Evolutionary conservation across 2,329 filamentous ascomycete species (phyloP).

Genomic region (Coniochaeta sp.): DNA sequence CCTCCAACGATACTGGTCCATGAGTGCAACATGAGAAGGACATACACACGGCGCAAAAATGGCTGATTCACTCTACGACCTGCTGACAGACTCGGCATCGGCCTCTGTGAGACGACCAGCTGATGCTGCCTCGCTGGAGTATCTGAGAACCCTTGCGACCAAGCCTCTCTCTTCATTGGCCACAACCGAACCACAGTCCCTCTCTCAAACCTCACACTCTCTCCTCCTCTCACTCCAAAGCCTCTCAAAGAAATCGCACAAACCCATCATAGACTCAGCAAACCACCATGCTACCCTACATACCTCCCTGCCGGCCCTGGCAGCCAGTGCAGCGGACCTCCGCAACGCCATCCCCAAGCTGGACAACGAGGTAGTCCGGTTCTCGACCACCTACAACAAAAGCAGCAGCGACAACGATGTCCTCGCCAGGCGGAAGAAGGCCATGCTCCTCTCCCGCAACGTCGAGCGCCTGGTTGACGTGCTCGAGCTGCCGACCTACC

Average conservation of each 20-base stretch:
- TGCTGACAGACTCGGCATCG: constrained; percentile 37
- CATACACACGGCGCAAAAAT: constrained; percentile 27
- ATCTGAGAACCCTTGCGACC: constrained; percentile 70
- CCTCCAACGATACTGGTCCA: background rate
- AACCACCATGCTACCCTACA: constrained; percentile 67
- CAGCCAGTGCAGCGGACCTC: constrained; percentile 57
- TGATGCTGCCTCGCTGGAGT: constrained; percentile 54
- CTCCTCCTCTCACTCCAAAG: constrained; percentile 76
- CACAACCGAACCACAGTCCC: constrained; percentile 66
- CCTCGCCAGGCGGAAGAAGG: constrained; percentile 67
- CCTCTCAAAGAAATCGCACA: constrained; percentile 84
- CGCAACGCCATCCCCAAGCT: constrained; percentile 68
- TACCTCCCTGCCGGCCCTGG: constrained; percentile 63
- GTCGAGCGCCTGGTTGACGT: constrained; percentile 86
- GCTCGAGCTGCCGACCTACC: constrained; percentile 77
- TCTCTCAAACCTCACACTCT: constrained; percentile 76
- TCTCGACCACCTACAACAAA: constrained; percentile 77
- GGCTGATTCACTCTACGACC: constrained; percentile 68
- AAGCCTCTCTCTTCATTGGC: constrained; percentile 67
- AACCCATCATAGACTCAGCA: constrained; percentile 73
- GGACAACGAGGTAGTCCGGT: constrained; percentile 69
- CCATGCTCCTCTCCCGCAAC: constrained; percentile 75
- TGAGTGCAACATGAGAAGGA: background rate
- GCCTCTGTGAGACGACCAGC: constrained; percentile 17
- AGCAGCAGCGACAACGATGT: constrained; percentile 60